Evolutionary conservation across 116 monocot species (phyloP), one percentile per base, ranked within the genome.

Genomic region (Posidonia oceanica): DNA sequence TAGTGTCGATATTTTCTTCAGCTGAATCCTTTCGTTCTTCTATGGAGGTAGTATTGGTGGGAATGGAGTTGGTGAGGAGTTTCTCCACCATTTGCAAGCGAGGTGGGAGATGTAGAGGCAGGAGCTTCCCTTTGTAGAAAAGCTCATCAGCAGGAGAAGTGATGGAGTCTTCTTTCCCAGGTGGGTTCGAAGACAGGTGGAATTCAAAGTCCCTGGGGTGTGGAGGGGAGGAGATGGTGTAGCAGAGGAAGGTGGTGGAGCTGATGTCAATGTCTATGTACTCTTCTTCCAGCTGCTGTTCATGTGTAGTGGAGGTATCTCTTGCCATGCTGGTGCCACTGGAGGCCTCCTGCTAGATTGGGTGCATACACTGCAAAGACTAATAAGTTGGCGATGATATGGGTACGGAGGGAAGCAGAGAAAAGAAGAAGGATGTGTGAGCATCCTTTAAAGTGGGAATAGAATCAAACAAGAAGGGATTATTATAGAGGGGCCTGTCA

Each of bases 61-160:
- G 15, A 3, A 7, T 48, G 57, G 74, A 54, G 51, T 76, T 65
- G 38, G 81, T 54, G 61, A 82, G 72, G 69, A 83, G 86, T 23
- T 79, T 75, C 69, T 88, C 72, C 11, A 87, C 83, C 80, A 86
- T 83, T 52, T 84, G 75, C 14, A 84, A 20, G 60, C 86, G 76
- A 13, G 94, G 90, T 1, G 88, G 86, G 40, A 86, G 83, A 38
- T 84, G 88, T 13, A 91, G 86, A 48, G 91, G 95, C 53, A 84
- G 82, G 60, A 85, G 88, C 53, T 88, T 91, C 52, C 95, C 95
- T 62, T 86, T 91, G 79, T 82, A 88, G 81, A 96, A 96, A 61
- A 96, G 88, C 75, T 96, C 96, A 66, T 96, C 96, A 4, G 96
- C 96, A 15, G 91, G 96, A 59, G 80, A 96, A 60, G 91, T 67